These are phyloP conservation scores for Cryptosporidium ubiquitum DNA, from an alignment of 169 alveolate species.

Conservation along the genomic window DNA sequence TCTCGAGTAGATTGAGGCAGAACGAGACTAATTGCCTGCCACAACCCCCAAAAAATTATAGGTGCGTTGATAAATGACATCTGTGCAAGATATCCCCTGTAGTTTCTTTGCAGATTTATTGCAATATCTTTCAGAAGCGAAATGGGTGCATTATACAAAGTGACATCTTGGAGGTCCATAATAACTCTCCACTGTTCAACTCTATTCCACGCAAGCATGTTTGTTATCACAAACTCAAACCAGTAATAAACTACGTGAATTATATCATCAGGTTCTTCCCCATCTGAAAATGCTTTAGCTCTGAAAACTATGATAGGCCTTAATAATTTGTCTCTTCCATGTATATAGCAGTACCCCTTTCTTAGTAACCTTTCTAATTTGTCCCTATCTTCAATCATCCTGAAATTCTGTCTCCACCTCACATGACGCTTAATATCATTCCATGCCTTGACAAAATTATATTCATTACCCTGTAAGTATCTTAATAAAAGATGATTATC, in stretches of 20 bases:
- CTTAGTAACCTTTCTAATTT: slow-evolving; percentile 75
- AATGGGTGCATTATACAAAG: slow-evolving; percentile 76
- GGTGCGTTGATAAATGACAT: slow-evolving; percentile 79
- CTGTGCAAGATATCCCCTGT: slow-evolving; percentile 78
- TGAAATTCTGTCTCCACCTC: slow-evolving; percentile 76
- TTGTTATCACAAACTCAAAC: slow-evolving; percentile 77
- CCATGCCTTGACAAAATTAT: slow-evolving; percentile 76
- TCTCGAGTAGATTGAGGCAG: slow-evolving; percentile 77
- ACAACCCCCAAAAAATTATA: slow-evolving; percentile 78
- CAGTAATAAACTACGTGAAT: slow-evolving; percentile 46
- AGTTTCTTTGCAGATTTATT: slow-evolving; percentile 79
- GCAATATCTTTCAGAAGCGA: slow-evolving; percentile 79
- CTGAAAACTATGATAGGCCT: slow-evolving; percentile 81
- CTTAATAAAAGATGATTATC: slow-evolving; percentile 76
- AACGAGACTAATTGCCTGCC: slow-evolving; percentile 80
- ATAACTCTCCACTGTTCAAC: slow-evolving; percentile 83
- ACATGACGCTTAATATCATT: slow-evolving; percentile 79
- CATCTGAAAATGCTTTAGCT: slow-evolving; percentile 61
- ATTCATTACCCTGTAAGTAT: slow-evolving; percentile 81
- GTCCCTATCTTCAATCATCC: slow-evolving; percentile 71
- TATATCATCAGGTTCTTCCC: slow-evolving; percentile 60
- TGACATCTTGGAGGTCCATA: slow-evolving; percentile 78
- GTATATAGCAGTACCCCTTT: slow-evolving; percentile 79
- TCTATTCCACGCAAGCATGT: slow-evolving; percentile 78
- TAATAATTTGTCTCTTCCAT: slow-evolving; percentile 78